Conservation (phyloP, 257 asterid species). For the Solanum rostratum region DNA sequence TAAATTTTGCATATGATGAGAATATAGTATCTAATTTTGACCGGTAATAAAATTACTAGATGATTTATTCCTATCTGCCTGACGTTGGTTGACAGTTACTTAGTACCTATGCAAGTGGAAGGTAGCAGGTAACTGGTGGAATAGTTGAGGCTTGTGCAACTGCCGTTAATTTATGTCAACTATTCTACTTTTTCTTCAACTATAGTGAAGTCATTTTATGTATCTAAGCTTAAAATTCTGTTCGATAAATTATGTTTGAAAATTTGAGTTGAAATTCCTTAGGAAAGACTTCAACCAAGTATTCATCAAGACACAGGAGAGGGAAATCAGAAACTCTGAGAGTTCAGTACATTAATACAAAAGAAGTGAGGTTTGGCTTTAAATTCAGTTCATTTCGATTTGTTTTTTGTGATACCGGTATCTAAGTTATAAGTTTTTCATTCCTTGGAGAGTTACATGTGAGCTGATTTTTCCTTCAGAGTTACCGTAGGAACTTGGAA, state of each 20-base stretch:
- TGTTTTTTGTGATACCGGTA: not conserved
- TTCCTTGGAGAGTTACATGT: not conserved
- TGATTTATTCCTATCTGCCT: not conserved
- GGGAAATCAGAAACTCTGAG: slow-evolving; percentile 90
- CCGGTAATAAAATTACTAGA: not conserved
- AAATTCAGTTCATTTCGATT: not conserved
- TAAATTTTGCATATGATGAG: not conserved
- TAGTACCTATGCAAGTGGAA: not conserved
- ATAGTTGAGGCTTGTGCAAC: not conserved
- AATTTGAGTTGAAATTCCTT: not conserved
- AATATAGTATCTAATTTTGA: not conserved
- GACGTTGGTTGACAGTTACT: not conserved
- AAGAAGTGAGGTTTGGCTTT: slow-evolving; percentile 85
- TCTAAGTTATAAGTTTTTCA: not conserved
- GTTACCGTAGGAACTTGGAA: slow-evolving; percentile 86
- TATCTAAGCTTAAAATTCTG: not conserved
- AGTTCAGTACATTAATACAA: slow-evolving; percentile 61
- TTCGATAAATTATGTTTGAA: not conserved
- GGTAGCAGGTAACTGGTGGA: not conserved
- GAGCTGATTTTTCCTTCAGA: slow-evolving; percentile 24
- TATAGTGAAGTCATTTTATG: not conserved
- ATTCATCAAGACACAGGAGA: slow-evolving; percentile 49
- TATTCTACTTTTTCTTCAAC: not conserved
- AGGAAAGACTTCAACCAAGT: slow-evolving; percentile 35
- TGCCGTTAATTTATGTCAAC: not conserved